These are phyloP conservation scores for Monosporascus sp. DNA, from an alignment of 2,329 filamentous ascomycete species.

Conservation along the genomic window DNA sequence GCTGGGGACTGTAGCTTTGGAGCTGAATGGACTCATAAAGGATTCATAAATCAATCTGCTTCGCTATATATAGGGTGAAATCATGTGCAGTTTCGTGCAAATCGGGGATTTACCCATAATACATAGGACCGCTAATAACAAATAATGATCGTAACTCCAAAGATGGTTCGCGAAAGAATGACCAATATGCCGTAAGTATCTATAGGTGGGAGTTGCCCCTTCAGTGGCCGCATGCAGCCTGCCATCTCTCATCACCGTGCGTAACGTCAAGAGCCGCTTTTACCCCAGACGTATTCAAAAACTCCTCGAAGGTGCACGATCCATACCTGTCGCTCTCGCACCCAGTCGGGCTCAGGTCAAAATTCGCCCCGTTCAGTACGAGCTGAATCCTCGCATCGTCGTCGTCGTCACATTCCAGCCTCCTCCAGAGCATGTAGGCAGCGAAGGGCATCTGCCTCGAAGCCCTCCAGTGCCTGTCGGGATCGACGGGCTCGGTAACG, in stretches of 20 bases:
- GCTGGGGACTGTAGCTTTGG: too few species aligned
- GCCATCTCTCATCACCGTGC: conserved; percentile 14
- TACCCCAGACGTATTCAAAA: conserved; percentile 9
- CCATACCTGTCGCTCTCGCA: conserved; percentile 15
- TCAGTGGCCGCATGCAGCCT: conserved; percentile 5
- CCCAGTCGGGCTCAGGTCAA: conserved; percentile 12
- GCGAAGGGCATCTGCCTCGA: conserved; percentile 16
- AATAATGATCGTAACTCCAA: too few species aligned
- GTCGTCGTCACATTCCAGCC: conserved; percentile 11
- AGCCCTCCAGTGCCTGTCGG: conserved; percentile 12
- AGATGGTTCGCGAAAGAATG: too few species aligned
- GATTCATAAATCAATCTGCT: too few species aligned
- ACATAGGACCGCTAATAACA: too few species aligned
- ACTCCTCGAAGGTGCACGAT: conserved; percentile 13
- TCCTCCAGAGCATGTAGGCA: conserved; percentile 14
- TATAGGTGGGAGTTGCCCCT: too few species aligned
- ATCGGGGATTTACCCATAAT: too few species aligned
- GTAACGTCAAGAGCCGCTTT: conserved; percentile 11
- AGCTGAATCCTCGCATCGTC: conserved; percentile 11
- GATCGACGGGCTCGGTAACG: conserved; percentile 10
- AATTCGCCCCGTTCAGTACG: conserved; percentile 17
- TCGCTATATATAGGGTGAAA: too few species aligned
- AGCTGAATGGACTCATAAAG: too few species aligned
- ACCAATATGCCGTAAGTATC: too few species aligned
- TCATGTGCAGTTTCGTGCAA: too few species aligned